Evolutionary conservation across 768 basidiomycete genomes (phyloP), one percentile per base, ranked within the genome.

Genomic region (Fibroporia radiculosa): DNA sequence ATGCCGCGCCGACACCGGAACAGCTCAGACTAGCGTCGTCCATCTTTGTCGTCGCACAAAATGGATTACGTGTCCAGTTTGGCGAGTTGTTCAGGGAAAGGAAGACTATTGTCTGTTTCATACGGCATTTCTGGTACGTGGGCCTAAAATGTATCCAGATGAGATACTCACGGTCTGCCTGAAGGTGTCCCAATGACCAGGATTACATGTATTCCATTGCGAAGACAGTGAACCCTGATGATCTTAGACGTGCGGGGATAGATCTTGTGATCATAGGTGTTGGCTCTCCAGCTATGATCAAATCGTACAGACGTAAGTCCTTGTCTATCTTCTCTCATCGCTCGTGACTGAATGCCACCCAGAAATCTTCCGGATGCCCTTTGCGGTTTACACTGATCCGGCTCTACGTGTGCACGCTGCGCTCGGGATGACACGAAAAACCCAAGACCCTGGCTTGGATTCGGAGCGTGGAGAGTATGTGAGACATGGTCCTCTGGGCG

Each of bases 301-400:
- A 74, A 47, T 81, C 84, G 38, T 93, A 92, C 60, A 68, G 71
- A 55, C 71, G 77, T 78, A 48, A 39, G 76, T 68, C 23, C 49
- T 51, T 22, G 1, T 25, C 16, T 31, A 10, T 4, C 3, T n/a
- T 27, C 45, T 37, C 11, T 16, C 4, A 5, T 35, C 14, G 14
- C 13, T 42, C 11, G 22, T 28, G 12, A 37, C 19, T 50, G 16
- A 41, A 33, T 26, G 18, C 16, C 22, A 19, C 18, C 1, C 54
- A 72, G 76, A 84, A 59, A 81, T 88, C 49, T 85, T 92, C 61
- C 72, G 69, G 20, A 74, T 77, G 43, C 78, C 81, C 0, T 88
- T 85, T 62, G 66, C 72, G 22, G 66, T 95, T 53, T 95, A 88
- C 62, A 84, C 86, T 7, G 89, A 92, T 57, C 88, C 90, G 1